Evolutionary conservation across 768 basidiomycete species (phyloP), one percentile per base, ranked within the genome.

Genomic region (Trametes villosa): DNA sequence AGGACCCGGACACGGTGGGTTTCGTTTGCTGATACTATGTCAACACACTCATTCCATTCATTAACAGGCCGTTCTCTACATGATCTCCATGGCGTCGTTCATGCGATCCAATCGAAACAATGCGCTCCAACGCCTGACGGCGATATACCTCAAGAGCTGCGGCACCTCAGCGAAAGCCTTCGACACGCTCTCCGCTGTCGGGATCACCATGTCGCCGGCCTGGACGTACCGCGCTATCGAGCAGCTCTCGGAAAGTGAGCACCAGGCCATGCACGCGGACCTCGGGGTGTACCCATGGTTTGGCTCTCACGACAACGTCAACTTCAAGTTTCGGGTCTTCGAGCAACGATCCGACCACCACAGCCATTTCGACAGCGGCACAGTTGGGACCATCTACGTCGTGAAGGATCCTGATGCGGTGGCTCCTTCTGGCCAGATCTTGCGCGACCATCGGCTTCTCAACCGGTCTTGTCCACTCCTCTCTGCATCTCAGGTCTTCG

Each of bases 191-290:
- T 52, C 60, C 20, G 34, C 40, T 2, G 27, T 61, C 11, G 64
- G 64, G 2, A n/a, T 65, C 30, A 56, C 60, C 1, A 65, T 65
- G 60, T 61, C 59, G 27, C 56, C 52, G 4, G 22, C 40, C 20
- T 65, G 60, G 60, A 52, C 41, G 15, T 20, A 33, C 3, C 22
- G 24, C 2, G 50, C 56, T 13, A 26, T 34, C 24, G 46, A 31
- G 3, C 18, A n/a, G 13, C 38, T 48, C 13, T 57, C 56, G 1
- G 34, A 20, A 2, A 2, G 20, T 18, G 46, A 48, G 3, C 31
- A 61, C 26, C 50, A 48, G 5, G 29, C 18, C 1, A 1, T 62
- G 20, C 42, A 49, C 1, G 30, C 53, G 27, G 29, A 55, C 29
- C 46, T 59, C 9, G 41, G 34, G 0, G 1, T 31, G 0, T 38